Conservation (phyloP, 2,329 filamentous ascomycete species). For the Penicillium sp. region DNA sequence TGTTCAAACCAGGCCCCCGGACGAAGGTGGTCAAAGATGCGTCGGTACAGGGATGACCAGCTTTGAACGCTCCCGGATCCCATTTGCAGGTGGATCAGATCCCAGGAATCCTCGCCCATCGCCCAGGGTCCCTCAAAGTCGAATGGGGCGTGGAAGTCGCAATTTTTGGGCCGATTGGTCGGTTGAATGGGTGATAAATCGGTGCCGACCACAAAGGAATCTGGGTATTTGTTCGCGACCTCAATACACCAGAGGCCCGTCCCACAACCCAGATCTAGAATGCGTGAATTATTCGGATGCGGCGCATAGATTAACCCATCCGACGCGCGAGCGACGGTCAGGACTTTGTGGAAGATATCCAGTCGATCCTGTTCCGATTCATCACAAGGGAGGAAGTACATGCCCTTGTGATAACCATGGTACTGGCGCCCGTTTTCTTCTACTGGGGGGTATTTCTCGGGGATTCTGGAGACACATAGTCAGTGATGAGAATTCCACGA, state of each 20-base stretch:
- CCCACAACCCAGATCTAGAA: constrained; percentile 74
- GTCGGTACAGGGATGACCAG: constrained; percentile 74
- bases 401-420: constrained; percentile 65
- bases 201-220: constrained; percentile 61
- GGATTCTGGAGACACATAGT: constrained; percentile 23
- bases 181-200: constrained; percentile 66
- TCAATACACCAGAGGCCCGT: constrained; percentile 92
- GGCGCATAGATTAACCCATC: constrained; percentile 47
- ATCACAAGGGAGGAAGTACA: constrained; percentile 78
- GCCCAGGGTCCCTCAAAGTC: constrained; percentile 80
- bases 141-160: constrained; percentile 65
- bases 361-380: constrained; percentile 75
- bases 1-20: constrained; percentile 82
- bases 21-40: constrained; percentile 71
- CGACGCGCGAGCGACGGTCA: constrained; percentile 61
- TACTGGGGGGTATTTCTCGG: constrained; percentile 44
- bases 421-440: constrained; percentile 71
- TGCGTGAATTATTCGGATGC: constrained; percentile 46
- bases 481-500: not conserved
- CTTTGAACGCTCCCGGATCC: constrained; percentile 74
- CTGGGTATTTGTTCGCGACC: constrained; percentile 68
- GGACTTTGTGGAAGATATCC: constrained; percentile 80
- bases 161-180: constrained; percentile 68
- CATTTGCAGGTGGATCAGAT: constrained; percentile 81
- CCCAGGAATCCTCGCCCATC: constrained; percentile 67